Evolutionary conservation across 768 basidiomycete genomes (phyloP).

Genomic region (Tulasnella sp.): DNA sequence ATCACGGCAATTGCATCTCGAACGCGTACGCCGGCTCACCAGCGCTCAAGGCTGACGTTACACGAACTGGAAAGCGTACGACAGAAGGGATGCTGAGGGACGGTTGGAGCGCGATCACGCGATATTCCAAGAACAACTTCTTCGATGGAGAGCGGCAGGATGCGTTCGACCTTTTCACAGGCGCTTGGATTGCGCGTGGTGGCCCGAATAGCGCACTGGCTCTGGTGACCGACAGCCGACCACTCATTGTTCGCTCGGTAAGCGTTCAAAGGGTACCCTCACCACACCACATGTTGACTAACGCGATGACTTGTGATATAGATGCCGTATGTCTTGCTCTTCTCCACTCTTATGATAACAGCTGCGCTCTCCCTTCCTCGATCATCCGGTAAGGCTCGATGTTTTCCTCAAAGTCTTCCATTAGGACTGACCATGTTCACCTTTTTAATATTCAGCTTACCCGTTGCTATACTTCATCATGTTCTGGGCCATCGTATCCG

Average conservation of each 20-base stretch:
- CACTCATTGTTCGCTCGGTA: constrained; percentile 76
- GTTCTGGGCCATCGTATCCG: constrained; percentile 61
- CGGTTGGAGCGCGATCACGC: constrained; percentile 66
- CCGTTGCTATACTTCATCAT: constrained; percentile 76
- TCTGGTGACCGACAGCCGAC: constrained; percentile 64
- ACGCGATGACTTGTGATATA: constrained; percentile 26
- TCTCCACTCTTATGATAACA: constrained; percentile 79
- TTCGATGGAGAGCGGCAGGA: constrained; percentile 95
- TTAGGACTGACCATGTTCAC: background rate
- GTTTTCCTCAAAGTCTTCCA: background rate
- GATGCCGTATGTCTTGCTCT: constrained; percentile 75
- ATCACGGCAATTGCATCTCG: constrained; percentile 86
- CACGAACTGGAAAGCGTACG: constrained; percentile 83
- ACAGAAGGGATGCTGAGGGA: constrained; percentile 71
- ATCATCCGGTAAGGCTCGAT: constrained; percentile 55
- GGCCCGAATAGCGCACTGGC: constrained; percentile 57
- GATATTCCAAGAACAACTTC: constrained; percentile 94
- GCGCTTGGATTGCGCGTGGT: constrained; percentile 76
- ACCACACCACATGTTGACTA: background rate
- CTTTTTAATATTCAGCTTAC: constrained; percentile 44
- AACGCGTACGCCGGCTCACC: constrained; percentile 90
- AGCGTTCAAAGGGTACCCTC: constrained; percentile 23
- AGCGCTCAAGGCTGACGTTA: constrained; percentile 94
- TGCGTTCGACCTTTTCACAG: constrained; percentile 89
- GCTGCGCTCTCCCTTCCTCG: constrained; percentile 80